A percentile compares a stretch with the other conserved stretches of the same genome.
Conservation (phyloP, 225 moss, liverwort and hornwort genomes). For the Bryoerythrophyllum caledonicum region DNA sequence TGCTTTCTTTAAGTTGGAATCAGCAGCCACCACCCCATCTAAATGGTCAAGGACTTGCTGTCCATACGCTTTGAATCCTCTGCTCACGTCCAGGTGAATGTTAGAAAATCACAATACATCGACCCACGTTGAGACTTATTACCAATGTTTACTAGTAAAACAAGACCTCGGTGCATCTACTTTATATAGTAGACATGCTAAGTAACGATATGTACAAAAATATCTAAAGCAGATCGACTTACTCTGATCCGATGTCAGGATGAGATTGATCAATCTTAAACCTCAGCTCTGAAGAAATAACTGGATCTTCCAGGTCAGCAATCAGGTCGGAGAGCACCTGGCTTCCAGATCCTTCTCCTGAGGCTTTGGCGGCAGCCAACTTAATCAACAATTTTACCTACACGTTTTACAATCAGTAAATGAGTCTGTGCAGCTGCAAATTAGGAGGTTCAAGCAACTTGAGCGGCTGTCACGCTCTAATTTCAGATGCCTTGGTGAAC, state of each 20-base stretch:
- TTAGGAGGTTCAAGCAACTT: not conserved
- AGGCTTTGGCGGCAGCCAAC: conserved; percentile 78
- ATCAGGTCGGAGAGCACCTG: conserved; percentile 87
- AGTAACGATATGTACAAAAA: not conserved
- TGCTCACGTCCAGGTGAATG: conserved; percentile 27
- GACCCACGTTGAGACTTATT: not conserved
- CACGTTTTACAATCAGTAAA: conserved; percentile 13
- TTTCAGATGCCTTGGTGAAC: not conserved
- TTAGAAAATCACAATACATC: conserved; percentile 15
- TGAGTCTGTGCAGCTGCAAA: conserved; percentile 2
- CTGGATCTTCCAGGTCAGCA: conserved; percentile 87
- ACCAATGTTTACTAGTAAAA: conserved; percentile 8
- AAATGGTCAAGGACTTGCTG: conserved; percentile 76
- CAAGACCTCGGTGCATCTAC: conserved; percentile 1
- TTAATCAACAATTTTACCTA: conserved; percentile 96
- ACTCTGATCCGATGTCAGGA: conserved; percentile 83
- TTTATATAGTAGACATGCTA: not conserved
- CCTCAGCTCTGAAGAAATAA: conserved; percentile 77
- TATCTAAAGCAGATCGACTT: conserved; percentile 26
- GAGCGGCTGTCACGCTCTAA: not conserved
- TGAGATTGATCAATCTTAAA: conserved; percentile 92
- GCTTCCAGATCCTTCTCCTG: conserved; percentile 81
- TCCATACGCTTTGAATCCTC: conserved; percentile 83
- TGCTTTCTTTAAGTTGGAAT: conserved; percentile 76
- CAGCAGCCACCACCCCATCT: conserved; percentile 55